A percentile compares a stretch with the other conserved stretches of the same genome.
Evolutionary conservation across 805 yeast genomes (phyloP).

Genomic region (Metschnikowia colocasiae): DNA sequence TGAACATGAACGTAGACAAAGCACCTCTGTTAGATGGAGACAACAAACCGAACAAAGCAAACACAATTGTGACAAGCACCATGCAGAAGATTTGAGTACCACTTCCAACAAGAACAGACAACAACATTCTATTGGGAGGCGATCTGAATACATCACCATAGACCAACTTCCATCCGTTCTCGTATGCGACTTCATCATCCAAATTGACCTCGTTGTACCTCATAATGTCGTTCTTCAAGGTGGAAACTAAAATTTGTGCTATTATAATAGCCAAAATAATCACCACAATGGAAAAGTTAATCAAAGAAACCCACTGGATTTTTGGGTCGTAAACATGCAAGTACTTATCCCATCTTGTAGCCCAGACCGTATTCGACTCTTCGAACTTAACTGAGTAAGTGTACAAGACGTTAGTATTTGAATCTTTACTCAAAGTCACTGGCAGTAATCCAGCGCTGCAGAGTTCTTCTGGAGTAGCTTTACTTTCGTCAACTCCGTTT

Average conservation of each 20-base stretch:
- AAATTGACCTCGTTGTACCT: slow-evolving; percentile 86
- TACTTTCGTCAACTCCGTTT: slow-evolving; percentile 20
- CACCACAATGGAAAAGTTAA: slow-evolving; percentile 82
- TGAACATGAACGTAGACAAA: slow-evolving; percentile 82
- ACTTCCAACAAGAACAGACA: slow-evolving; percentile 81
- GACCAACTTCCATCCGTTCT: slow-evolving; percentile 94
- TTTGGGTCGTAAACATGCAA: slow-evolving; percentile 87
- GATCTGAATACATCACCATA: slow-evolving; percentile 94
- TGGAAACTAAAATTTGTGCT: slow-evolving; percentile 71
- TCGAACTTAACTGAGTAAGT: slow-evolving; percentile 80
- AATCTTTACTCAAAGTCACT: slow-evolving; percentile 47
- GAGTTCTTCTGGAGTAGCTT: slow-evolving; percentile 24
- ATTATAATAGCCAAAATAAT: slow-evolving; percentile 71
- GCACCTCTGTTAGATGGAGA: slow-evolving; percentile 96
- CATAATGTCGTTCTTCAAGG: slow-evolving; percentile 79
- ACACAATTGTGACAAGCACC: slow-evolving; percentile 65
- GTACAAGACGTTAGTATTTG: slow-evolving; percentile 58
- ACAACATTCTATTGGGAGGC: slow-evolving; percentile 64
- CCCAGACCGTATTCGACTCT: slow-evolving; percentile 80
- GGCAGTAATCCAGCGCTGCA: slow-evolving; percentile 36
- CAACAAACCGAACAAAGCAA: slow-evolving; percentile 84
- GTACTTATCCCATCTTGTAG: slow-evolving; percentile 98
- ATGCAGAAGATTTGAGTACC: slow-evolving; percentile 83
- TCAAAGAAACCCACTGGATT: slow-evolving; percentile 92
- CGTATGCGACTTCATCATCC: slow-evolving; percentile 84